These are phyloP conservation scores for Zygoascus meyerae DNA, from an alignment of 1,139 yeast genomes.

Conservation along the genomic window DNA sequence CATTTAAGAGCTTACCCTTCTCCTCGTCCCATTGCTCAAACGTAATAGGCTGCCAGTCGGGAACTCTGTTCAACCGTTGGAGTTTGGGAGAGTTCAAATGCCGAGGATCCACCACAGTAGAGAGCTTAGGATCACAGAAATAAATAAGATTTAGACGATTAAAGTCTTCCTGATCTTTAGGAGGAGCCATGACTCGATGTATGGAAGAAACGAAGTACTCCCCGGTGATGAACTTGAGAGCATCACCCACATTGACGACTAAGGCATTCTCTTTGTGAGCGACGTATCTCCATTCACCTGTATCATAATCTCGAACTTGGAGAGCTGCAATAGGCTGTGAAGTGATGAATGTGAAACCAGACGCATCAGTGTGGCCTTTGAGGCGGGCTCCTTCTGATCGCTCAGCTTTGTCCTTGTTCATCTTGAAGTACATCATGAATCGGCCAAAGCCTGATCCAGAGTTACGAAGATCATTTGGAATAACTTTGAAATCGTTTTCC, in stretches of 20 bases:
- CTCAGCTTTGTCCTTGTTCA: constrained; percentile 21
- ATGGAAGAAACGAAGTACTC: constrained; percentile 34
- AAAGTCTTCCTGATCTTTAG: constrained; percentile 30
- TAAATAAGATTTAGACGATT: constrained; percentile 31
- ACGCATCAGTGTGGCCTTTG: constrained; percentile 35
- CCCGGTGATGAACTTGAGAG: constrained; percentile 33
- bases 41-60: constrained; percentile 39
- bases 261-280: constrained; percentile 31
- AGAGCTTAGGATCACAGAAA: constrained; percentile 22
- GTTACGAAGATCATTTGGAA: constrained; percentile 24
- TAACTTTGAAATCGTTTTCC: constrained; percentile 25
- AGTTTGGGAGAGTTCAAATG: constrained; percentile 11
- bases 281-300: constrained; percentile 32
- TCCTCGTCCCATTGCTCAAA: constrained; percentile 40
- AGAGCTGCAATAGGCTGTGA: constrained; percentile 34
- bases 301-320: constrained; percentile 30
- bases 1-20: constrained; percentile 37
- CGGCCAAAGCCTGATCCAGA: constrained; percentile 30
- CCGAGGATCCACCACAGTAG: constrained; percentile 8
- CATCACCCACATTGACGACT: constrained; percentile 33
- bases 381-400: constrained; percentile 37
- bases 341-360: constrained; percentile 33
- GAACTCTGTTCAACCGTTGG: constrained; percentile 4
- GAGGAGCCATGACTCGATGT: constrained; percentile 34
- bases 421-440: constrained; percentile 35